Evolutionary conservation across 2,329 filamentous ascomycete species (phyloP).

Genomic region (Phialocephala subalpina): DNA sequence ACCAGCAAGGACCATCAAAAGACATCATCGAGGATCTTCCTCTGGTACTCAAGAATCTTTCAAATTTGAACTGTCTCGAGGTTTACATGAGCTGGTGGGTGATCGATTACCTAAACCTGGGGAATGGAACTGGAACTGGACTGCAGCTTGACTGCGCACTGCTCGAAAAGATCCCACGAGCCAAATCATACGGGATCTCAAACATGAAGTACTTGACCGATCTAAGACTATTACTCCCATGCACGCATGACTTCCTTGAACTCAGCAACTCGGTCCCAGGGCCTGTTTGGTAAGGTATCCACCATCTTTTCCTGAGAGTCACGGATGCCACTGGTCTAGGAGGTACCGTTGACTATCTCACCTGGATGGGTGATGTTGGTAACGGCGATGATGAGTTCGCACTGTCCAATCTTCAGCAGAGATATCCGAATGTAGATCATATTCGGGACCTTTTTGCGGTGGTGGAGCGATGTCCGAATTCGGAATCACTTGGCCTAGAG

Average conservation of each 20-base stretch:
- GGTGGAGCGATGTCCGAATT: slow-evolving; percentile 6
- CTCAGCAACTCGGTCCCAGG: not conserved
- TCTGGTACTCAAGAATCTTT: not conserved
- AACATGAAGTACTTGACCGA: not conserved
- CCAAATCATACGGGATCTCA: not conserved
- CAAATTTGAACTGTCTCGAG: not conserved
- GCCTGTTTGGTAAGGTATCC: not conserved
- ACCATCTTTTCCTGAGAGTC: not conserved
- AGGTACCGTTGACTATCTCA: not conserved
- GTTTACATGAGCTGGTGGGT: not conserved
- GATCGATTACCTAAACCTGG: not conserved
- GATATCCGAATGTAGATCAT: not conserved
- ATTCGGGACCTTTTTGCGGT: not conserved
- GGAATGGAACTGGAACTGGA: no score
- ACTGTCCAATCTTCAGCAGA: not conserved
- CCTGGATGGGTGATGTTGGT: not conserved
- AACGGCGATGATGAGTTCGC: not conserved
- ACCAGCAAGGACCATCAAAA: not conserved
- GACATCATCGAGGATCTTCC: not conserved
- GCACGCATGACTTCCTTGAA: not conserved
- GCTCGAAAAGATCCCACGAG: not conserved
- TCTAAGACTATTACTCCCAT: not conserved
- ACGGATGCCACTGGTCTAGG: not conserved
- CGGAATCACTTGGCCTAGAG: not conserved
- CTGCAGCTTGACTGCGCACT: not conserved